Conservation (phyloP, 768 basidiomycete species). For the Macrolepiota dolichaula region DNA sequence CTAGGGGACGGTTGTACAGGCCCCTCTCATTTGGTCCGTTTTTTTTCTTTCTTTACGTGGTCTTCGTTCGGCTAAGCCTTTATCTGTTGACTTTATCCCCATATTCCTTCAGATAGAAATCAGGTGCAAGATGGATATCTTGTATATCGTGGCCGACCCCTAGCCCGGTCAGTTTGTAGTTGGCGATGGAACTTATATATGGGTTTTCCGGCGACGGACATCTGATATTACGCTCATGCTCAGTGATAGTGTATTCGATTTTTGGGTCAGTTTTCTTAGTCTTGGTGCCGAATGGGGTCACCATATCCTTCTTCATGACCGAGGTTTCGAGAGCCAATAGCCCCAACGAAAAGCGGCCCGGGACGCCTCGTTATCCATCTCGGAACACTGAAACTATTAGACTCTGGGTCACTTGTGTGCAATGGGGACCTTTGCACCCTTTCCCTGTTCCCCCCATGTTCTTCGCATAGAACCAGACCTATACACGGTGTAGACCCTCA, state of each 20-base stretch:
- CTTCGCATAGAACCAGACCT: slow-evolving; percentile 80
- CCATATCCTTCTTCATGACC: slow-evolving; percentile 65
- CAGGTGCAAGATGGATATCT: slow-evolving; percentile 26
- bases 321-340: slow-evolving; percentile 69
- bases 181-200: slow-evolving; percentile 73
- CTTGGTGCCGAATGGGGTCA: slow-evolving; percentile 67
- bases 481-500: slow-evolving; percentile 66
- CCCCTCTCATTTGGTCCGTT: slow-evolving; percentile 70
- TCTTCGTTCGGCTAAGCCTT: neutral
- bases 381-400: slow-evolving; percentile 74
- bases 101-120: slow-evolving; percentile 26
- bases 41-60: slow-evolving; percentile 52
- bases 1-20: slow-evolving; percentile 77
- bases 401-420: slow-evolving; percentile 59
- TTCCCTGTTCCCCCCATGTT: slow-evolving; percentile 83
- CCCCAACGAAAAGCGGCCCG: slow-evolving; percentile 66
- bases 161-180: slow-evolving; percentile 32
- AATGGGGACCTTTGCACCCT: slow-evolving; percentile 71
- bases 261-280: slow-evolving; percentile 71
- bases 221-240: neutral
- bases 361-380: slow-evolving; percentile 58
- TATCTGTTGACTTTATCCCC: neutral
- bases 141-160: neutral
- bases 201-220: slow-evolving; percentile 19
- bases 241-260: neutral